These are phyloP conservation scores for Sphaerulina populicola DNA, from an alignment of 2,329 filamentous ascomycete genomes.

Conservation along the genomic window DNA sequence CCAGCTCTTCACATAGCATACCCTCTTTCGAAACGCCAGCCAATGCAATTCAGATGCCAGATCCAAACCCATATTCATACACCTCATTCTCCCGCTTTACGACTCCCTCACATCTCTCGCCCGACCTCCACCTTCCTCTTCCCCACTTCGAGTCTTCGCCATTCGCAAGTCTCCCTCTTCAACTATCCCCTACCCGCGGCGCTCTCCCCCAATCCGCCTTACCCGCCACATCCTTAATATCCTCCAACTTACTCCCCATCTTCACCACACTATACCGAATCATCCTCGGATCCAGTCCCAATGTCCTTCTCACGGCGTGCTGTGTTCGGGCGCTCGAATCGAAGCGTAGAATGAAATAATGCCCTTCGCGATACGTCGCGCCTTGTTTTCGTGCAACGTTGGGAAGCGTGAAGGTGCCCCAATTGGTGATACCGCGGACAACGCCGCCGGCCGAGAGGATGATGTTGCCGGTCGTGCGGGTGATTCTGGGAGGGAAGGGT, in stretches of 20 bases:
- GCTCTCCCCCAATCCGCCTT: slow-evolving; percentile 43
- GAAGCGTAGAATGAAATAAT: slow-evolving; percentile 98
- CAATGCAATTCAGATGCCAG: not conserved
- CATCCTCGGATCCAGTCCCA: slow-evolving; percentile 82
- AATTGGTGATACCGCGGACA: slow-evolving; percentile 86
- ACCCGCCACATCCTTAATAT: slow-evolving; percentile 52
- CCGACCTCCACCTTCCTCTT: not conserved
- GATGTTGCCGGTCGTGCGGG: slow-evolving; percentile 71
- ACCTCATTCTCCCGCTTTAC: not conserved
- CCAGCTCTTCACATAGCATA: not conserved
- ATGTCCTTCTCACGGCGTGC: slow-evolving; percentile 62
- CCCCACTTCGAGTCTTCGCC: not conserved
- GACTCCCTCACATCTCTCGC: not conserved
- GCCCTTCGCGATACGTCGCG: slow-evolving; percentile 71
- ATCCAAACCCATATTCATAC: slow-evolving; percentile 5
- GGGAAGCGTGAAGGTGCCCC: slow-evolving; percentile 85
- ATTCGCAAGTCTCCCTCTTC: not conserved
- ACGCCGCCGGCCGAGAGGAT: slow-evolving; percentile 80
- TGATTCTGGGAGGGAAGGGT: slow-evolving; percentile 55
- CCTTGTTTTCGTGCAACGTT: slow-evolving; percentile 72
- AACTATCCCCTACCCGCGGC: not conserved
- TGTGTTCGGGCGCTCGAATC: slow-evolving; percentile 69
- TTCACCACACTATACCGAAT: slow-evolving; percentile 81
- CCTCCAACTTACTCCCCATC: slow-evolving; percentile 60
- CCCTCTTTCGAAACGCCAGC: not conserved